Conservation (phyloP, 1,284 basidiomycete species). For the Pseudozyma tsukubaensis region DNA sequence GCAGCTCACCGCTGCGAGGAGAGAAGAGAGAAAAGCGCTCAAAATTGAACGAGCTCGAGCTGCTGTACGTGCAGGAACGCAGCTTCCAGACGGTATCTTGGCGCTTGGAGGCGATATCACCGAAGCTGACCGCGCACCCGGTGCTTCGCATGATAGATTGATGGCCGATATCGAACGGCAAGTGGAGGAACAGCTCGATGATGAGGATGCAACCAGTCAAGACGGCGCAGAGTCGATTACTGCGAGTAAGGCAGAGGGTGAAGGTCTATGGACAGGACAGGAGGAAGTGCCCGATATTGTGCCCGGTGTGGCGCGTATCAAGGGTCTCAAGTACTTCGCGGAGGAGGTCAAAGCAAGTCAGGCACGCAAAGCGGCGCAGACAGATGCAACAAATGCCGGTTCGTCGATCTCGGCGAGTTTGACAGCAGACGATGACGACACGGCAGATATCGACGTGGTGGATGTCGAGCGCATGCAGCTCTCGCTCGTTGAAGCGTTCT, state of each 20-base stretch:
- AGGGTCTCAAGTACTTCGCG: constrained; percentile 62
- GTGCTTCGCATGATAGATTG: constrained; percentile 46
- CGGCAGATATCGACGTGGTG: constrained; percentile 70
- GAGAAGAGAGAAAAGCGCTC: constrained; percentile 63
- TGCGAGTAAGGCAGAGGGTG: background rate
- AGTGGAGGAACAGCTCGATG: constrained; percentile 51
- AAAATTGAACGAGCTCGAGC: constrained; percentile 67
- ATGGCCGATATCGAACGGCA: constrained; percentile 54
- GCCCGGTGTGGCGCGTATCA: constrained; percentile 55
- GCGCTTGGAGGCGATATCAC: constrained; percentile 68
- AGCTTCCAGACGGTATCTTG: constrained; percentile 61
- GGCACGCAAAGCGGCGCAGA: constrained; percentile 33
- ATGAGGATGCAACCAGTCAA: constrained; percentile 33
- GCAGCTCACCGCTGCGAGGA: constrained; percentile 63
- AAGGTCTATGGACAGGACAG: constrained; percentile 51
- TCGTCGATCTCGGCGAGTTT: background rate
- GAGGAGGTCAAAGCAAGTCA: constrained; percentile 50
- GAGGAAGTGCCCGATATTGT: constrained; percentile 55
- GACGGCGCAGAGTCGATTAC: constrained; percentile 1
- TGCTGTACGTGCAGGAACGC: constrained; percentile 64
- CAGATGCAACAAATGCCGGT: background rate
- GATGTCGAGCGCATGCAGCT: constrained; percentile 93
- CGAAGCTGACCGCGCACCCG: constrained; percentile 57
- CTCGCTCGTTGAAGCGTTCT: constrained; percentile 90
- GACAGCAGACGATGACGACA: constrained; percentile 26